Conservation (phyloP, 768 basidiomycete genomes). For the Coprinopsis strossmayeri region DNA sequence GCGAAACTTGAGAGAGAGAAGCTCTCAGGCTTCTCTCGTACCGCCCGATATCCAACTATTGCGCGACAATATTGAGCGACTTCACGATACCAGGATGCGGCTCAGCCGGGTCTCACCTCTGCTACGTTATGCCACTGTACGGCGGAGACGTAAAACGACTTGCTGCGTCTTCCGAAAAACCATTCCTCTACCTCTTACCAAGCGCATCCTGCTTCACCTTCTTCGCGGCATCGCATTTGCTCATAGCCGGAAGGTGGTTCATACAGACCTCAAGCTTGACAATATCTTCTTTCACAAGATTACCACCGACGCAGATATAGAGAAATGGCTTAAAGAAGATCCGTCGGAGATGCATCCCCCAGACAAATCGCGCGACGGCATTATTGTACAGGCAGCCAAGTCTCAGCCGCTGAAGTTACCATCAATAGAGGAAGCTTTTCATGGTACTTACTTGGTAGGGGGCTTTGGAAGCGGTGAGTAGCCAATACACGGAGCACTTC, state of each 20-base stretch:
- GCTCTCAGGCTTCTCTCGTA: slow-evolving; percentile 13
- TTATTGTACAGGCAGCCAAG: slow-evolving; percentile 18
- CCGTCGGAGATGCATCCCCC: slow-evolving; percentile 17
- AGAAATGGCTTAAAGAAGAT: slow-evolving; percentile 12
- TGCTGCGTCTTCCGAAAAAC: slow-evolving; percentile 2
- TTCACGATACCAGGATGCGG: slow-evolving; percentile 20
- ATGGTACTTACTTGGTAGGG: slow-evolving; percentile 17
- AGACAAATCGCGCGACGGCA: slow-evolving; percentile 16
- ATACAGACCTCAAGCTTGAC: slow-evolving; percentile 25
- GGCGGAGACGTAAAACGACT: slow-evolving; percentile 20
- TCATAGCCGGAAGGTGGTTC: slow-evolving; percentile 18
- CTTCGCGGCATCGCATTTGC: slow-evolving; percentile 18
- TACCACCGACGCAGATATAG: slow-evolving; percentile 12
- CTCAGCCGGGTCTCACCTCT: slow-evolving; percentile 19
- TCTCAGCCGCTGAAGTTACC: slow-evolving; percentile 22
- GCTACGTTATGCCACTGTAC: slow-evolving; percentile 20
- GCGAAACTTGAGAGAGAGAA: slow-evolving; percentile 17
- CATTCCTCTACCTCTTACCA: slow-evolving; percentile 20
- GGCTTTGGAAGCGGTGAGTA: slow-evolving; percentile 25
- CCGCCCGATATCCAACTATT: slow-evolving; percentile 12
- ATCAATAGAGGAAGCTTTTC: slow-evolving; percentile 16
- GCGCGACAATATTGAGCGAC: slow-evolving; percentile 15
- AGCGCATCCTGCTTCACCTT: slow-evolving; percentile 20
- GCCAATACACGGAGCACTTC: no score
- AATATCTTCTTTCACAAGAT: slow-evolving; percentile 18